Evolutionary conservation across 495 filamentous ascomycete genomes (phyloP), one percentile per base, ranked within the genome.

Genomic region (Penicillium simplicissimum): DNA sequence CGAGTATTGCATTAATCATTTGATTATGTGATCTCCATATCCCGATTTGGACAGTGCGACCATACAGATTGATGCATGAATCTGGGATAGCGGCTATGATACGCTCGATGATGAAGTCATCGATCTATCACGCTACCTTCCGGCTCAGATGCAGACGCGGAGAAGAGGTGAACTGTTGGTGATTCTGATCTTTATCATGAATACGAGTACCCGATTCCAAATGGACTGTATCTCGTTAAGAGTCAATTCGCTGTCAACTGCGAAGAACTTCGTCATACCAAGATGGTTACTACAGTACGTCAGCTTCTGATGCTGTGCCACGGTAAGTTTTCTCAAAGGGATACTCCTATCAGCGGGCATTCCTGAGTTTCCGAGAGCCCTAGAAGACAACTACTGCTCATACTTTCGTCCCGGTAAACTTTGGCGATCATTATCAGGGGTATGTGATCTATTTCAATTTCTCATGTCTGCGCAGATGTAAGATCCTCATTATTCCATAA

Each of bases 61-160:
- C 53, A 49, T 38, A 33, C 45, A n/a, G 23, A 47, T 42, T 55
- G n/a, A 53, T 48, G 17, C 45, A 43, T 23, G 48, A 25, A 52
- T 56, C 21, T 21, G 51, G 42, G 51, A 55, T 40, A 15, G 48
- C 57, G 57, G 60, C 52, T 23, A 13, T 48, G 4, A 19, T 35
- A 17, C 42, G 21, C 15, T 34, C 52, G 55, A 66, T 70, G 45
- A 66, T 66, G 68, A 71, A 58, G 68, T 71, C 68, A 71, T 71
- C 55, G 47, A 61, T 57, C 37, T 58, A 61, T 55, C 42, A 58
- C 49, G 13, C 11, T 15, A 13, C 8, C 17, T 19, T 31, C 19
- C 34, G 43, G 37, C 9, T 58, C 40, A 6, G 23, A 23, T n/a
- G 5, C 14, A 21, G 19, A n/a, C 42, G 9, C n/a, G 42, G 42